phyloP scores from a whole-genome alignment of 177 flowering plant species.

The Vitis hybrid region DNA sequence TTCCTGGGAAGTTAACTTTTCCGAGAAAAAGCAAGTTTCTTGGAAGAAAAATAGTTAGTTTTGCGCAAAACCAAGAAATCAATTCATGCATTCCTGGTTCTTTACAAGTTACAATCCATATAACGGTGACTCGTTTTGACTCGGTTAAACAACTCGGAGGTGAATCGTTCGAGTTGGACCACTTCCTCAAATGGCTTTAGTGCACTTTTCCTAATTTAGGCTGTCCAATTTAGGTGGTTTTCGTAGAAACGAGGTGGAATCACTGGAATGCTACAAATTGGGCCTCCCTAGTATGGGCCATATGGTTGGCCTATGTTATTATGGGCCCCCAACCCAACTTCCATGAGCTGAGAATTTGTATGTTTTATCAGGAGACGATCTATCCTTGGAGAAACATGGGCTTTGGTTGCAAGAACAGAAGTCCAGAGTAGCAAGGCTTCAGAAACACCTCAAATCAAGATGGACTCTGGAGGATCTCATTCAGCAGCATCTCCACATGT shows the following conservation, averaged over 20 bases:
- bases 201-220: too few species aligned
- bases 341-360: too few species aligned
- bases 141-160: too few species aligned
- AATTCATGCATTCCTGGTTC: too few species aligned
- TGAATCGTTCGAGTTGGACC: too few species aligned
- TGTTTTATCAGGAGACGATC: constrained; percentile 29
- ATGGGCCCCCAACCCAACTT: background rate
- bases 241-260: too few species aligned
- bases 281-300: too few species aligned
- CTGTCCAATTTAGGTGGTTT: too few species aligned
- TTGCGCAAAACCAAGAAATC: too few species aligned
- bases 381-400: constrained; percentile 30
- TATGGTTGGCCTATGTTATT: background rate
- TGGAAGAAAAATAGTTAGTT: too few species aligned
- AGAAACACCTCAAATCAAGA: constrained; percentile 51
- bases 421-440: constrained; percentile 46
- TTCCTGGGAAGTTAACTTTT: background rate
- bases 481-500: constrained; percentile 52
- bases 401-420: constrained; percentile 63
- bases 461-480: constrained; percentile 58
- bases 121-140: background rate
- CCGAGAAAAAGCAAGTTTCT: background rate
- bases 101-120: background rate
- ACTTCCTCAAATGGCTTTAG: too few species aligned
- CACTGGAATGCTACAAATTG: too few species aligned